Conservation (phyloP, 495 filamentous ascomycete species). For the Cercophora newfieldiana region DNA sequence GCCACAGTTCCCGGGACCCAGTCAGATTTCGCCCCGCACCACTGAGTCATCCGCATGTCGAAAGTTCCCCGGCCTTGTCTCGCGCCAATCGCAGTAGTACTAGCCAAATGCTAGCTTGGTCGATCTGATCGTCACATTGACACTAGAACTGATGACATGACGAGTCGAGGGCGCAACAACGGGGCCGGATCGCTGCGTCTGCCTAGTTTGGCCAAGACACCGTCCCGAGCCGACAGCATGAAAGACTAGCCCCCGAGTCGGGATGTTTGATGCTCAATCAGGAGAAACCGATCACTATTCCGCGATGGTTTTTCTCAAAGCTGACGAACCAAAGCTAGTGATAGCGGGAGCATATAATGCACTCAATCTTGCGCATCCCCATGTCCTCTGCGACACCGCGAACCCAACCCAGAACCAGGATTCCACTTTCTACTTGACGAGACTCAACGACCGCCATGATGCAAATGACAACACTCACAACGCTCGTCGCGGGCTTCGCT, state of each 20-base stretch:
- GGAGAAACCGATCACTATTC: background rate
- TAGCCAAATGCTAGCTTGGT: too few relatives aligned
- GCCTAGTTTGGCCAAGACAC: background rate
- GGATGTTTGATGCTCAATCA: background rate
- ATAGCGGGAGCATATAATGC: constrained; percentile 29
- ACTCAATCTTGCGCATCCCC: constrained; percentile 6
- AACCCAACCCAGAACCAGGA: background rate
- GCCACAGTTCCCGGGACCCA: too few relatives aligned
- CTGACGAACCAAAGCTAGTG: background rate
- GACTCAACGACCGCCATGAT: background rate
- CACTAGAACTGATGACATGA: too few relatives aligned
- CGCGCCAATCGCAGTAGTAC: too few relatives aligned
- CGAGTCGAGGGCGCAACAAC: background rate
- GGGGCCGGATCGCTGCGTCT: background rate
- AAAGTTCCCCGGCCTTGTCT: too few relatives aligned
- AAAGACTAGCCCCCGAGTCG: background rate
- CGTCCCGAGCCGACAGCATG: background rate
- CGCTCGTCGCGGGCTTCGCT: background rate
- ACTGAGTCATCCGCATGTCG: too few relatives aligned
- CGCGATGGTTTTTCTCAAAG: background rate
- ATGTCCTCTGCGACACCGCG: too few relatives aligned
- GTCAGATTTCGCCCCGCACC: too few relatives aligned
- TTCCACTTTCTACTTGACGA: background rate
- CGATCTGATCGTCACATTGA: too few relatives aligned
- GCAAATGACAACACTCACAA: background rate